phyloP scores from a whole-genome alignment of 2,329 filamentous ascomycete species.

The Coniochaeta sp. region DNA sequence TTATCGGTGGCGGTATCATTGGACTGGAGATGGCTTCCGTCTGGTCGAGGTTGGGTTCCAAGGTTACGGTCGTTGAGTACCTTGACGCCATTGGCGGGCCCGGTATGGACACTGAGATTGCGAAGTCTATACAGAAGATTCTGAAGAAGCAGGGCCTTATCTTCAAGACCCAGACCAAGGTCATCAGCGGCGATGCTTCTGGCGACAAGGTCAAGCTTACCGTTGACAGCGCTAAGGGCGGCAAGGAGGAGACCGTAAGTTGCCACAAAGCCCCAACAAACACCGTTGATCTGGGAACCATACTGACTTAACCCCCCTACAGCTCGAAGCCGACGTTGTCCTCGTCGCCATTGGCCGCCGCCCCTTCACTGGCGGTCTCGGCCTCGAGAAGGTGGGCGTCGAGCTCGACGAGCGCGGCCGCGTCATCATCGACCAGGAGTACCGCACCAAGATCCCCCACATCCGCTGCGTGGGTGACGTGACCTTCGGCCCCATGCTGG shows the following conservation, averaged over 20 bases:
- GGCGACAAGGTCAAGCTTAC: constrained; percentile 74
- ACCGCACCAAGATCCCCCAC: constrained; percentile 95
- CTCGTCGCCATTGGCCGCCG: constrained; percentile 94
- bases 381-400: constrained; percentile 87
- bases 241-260: constrained; percentile 83
- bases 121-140: constrained; percentile 87
- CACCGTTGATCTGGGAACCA: constrained; percentile 51
- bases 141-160: constrained; percentile 95
- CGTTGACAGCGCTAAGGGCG: constrained; percentile 89
- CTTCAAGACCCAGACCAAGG: constrained; percentile 98
- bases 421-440: constrained; percentile 95
- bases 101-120: constrained; percentile 91
- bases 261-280: constrained; percentile 75
- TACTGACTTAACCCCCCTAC: constrained; percentile 2
- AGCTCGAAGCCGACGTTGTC: constrained; percentile 92
- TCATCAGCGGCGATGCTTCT: constrained; percentile 73
- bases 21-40: constrained; percentile 98
- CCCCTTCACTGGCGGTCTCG: constrained; percentile 87
- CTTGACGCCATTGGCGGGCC: constrained; percentile 93
- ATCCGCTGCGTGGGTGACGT: constrained; percentile 94
- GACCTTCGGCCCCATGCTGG: constrained; percentile 97
- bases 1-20: constrained; percentile 98
- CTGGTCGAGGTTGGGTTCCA: constrained; percentile 87
- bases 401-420: constrained; percentile 90
- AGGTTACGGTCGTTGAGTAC: constrained; percentile 97